Base-by-base conservation (phyloP, 371 early-diverging fungal species). In the Zychaea mexicana region DNA sequence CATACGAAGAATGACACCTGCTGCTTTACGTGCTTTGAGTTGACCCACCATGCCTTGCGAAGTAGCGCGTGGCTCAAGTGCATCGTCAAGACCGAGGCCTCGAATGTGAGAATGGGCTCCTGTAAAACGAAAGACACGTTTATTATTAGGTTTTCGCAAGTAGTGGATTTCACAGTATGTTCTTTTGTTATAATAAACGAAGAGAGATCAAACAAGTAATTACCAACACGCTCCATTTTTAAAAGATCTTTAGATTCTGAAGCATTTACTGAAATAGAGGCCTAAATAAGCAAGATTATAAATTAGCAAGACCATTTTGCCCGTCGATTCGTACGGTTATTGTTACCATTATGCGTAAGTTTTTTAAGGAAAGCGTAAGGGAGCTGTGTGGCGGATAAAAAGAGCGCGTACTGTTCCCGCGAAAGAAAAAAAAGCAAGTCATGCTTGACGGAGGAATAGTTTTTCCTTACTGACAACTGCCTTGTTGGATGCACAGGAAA, bases 11-110 rank as follows among this genome's bases (percentile, higher is more conserved):
- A 98, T 92, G 19, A 98, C 90, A 19, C 98, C 98, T 12, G 96
- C 97, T 8, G 98, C 98, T 71, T 94, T 95, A 68, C 99, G 92
- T 28, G 98, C 98, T 74, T 92, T 87, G 19, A 91, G 70, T 77
- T 99, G 98, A 17, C 99, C 99, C 38, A 99, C 98, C 96, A 99
- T 95, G 54, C 98, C 99, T 78, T 97, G 95, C n/a, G 94, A 90
- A 1, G 89, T 77, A 47, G 77, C 70, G 36, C 92, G 86, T 17
- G 96, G 92, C 68, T 97, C 95, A 64, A 97, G 84, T 22, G 91
- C 90, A 73, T 97, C 97, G 66, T 96, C 94, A 56, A 95, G 78
- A 56, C 93, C 94, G 64, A 97, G 85, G 38, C 95, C 95, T 54
- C 86, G 87, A 67, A 97, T 94, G 68, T 99, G 99, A 60, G 99